Conservation (phyloP, 2,329 filamentous ascomycete species). For the Aspergillus oerlinghausenensis region DNA sequence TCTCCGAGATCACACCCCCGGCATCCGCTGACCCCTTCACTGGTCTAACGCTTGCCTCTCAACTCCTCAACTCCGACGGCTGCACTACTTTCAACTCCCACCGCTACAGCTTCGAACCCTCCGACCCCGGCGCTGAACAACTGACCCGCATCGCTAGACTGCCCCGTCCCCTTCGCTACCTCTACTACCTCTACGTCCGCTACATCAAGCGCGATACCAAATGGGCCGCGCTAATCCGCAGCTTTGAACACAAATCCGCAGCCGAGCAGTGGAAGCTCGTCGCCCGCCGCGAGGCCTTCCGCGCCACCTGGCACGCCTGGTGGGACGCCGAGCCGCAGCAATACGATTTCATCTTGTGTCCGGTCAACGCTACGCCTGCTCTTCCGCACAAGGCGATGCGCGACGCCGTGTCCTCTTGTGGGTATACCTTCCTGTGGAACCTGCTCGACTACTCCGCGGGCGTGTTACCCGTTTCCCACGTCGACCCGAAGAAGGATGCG, state of each 20-base stretch:
- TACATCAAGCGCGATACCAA: conserved; percentile 71
- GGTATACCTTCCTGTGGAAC: conserved; percentile 93
- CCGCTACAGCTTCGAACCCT: conserved; percentile 71
- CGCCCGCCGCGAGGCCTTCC: conserved; percentile 70
- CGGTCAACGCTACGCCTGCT: conserved; percentile 86
- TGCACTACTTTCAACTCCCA: conserved; percentile 73
- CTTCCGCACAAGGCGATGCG: conserved; percentile 83
- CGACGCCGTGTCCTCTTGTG: conserved; percentile 78
- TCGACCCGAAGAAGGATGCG: conserved; percentile 66
- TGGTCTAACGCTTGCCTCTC: conserved; percentile 69
- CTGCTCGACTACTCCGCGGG: conserved; percentile 84
- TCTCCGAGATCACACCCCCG: conserved; percentile 63
- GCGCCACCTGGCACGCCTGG: conserved; percentile 76
- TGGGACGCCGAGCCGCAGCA: conserved; percentile 67
- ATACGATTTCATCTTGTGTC: conserved; percentile 74
- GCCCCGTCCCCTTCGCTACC: conserved; percentile 68
- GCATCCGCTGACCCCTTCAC: conserved; percentile 71
- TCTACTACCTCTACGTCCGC: conserved; percentile 88
- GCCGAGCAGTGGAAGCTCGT: conserved; percentile 81
- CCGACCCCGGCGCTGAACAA: conserved; percentile 71
- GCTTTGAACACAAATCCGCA: conserved; percentile 69
- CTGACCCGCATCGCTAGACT: conserved; percentile 70
- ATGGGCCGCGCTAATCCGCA: conserved; percentile 71
- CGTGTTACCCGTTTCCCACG: conserved; percentile 78
- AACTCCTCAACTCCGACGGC: conserved; percentile 80